Evolutionary conservation across 495 filamentous ascomycete species (phyloP).

Genomic region (Peziza echinospora): DNA sequence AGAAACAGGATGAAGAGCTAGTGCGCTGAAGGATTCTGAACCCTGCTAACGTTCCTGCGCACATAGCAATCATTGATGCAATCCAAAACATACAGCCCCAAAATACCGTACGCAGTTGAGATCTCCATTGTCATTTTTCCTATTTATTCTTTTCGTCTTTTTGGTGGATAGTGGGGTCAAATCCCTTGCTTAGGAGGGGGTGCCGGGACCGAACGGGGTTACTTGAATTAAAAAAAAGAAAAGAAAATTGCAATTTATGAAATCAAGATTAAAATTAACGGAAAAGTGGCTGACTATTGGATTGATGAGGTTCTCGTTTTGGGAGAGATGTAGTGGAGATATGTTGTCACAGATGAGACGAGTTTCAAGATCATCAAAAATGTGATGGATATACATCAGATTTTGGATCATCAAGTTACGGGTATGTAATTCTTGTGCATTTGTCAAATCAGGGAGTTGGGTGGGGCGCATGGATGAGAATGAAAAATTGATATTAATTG

Average conservation of each 20-base stretch:
- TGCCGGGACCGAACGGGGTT: no score
- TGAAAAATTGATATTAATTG: background rate
- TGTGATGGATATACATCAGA: slow-evolving; percentile 80
- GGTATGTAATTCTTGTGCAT: slow-evolving; percentile 37
- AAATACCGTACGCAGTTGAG: slow-evolving; percentile 3
- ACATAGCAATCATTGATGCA: slow-evolving; percentile 32
- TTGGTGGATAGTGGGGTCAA: no score
- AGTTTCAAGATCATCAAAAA: slow-evolving; percentile 66
- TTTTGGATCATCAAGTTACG: slow-evolving; percentile 83
- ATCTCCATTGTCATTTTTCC: no score
- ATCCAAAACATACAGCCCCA: slow-evolving; percentile 27
- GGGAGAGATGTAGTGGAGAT: slow-evolving; percentile 66
- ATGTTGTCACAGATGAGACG: slow-evolving; percentile 63
- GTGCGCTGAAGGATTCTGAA: no score
- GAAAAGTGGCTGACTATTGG: slow-evolving; percentile 3
- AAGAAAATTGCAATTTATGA: no score
- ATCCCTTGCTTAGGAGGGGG: no score
- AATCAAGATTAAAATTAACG: no score
- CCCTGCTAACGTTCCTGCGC: no score
- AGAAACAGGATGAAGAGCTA: slow-evolving; percentile 3
- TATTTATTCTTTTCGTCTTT: no score
- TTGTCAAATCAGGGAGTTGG: slow-evolving; percentile 1
- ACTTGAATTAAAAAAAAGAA: no score
- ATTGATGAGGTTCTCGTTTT: no score
- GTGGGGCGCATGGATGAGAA: slow-evolving; percentile 15